phyloP scores from a whole-genome alignment of 306 rosid species.

The barrel medic (Medicago truncatula) region DNA sequence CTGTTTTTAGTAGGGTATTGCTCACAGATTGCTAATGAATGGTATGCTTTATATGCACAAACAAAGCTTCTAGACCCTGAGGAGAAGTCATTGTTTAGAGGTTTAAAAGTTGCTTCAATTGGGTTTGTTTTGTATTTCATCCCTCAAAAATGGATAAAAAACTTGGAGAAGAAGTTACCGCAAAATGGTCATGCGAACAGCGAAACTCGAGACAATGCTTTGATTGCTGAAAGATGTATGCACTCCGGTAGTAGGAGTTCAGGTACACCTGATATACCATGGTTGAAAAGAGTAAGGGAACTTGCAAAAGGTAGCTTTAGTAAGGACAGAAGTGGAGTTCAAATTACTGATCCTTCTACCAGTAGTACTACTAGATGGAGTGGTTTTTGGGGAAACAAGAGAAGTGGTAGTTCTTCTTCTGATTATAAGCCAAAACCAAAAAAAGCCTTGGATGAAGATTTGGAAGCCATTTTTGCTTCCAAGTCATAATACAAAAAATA shows the following conservation, averaged over 20 bases:
- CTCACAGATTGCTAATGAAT: slow-evolving; percentile 69
- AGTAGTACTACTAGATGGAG: slow-evolving; percentile 68
- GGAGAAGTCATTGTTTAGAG: slow-evolving; percentile 59
- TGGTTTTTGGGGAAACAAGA: slow-evolving; percentile 64
- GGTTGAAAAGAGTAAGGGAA: slow-evolving; percentile 72
- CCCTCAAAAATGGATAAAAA: slow-evolving; percentile 58
- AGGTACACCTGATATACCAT: slow-evolving; percentile 63
- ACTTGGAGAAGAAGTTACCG: slow-evolving; percentile 61
- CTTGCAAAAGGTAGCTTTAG: slow-evolving; percentile 76
- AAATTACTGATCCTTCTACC: slow-evolving; percentile 71
- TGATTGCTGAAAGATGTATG: slow-evolving; percentile 42
- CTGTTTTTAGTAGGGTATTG: slow-evolving; percentile 67
- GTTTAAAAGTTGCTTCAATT: slow-evolving; percentile 65
- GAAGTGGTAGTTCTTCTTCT: slow-evolving; percentile 71
- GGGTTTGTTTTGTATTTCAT: slow-evolving; percentile 67
- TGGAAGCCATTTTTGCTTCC: slow-evolving; percentile 94
- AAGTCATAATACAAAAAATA: slow-evolving; percentile 35
- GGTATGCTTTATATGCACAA: slow-evolving; percentile 76
- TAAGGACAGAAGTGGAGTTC: slow-evolving; percentile 56
- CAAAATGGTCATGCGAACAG: slow-evolving; percentile 42
- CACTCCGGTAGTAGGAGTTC: slow-evolving; percentile 55
- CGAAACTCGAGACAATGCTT: slow-evolving; percentile 36
- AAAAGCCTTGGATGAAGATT: slow-evolving; percentile 61
- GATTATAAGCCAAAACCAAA: slow-evolving; percentile 66
- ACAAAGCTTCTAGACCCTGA: slow-evolving; percentile 64